Evolutionary conservation across 2,329 filamentous ascomycete genomes (phyloP).

Genomic region (Fusarium transvaalense): DNA sequence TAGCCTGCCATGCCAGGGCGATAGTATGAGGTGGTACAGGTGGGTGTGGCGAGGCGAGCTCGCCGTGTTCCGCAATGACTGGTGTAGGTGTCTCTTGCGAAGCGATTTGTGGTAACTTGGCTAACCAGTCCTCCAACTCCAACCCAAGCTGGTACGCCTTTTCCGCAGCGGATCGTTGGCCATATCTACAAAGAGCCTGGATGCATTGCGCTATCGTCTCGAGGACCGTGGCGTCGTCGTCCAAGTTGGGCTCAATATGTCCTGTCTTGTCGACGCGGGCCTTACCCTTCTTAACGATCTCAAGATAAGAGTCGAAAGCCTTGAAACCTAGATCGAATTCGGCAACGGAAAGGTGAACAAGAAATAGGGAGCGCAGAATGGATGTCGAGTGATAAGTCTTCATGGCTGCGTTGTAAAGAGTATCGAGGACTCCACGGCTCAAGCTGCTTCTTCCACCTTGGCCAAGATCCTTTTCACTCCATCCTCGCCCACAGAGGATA

Average conservation of each 20-base stretch:
- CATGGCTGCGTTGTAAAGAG: slow-evolving; percentile 88
- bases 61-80: slow-evolving; percentile 49
- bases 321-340: slow-evolving; percentile 94
- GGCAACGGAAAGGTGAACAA: slow-evolving; percentile 85
- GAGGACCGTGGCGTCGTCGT: slow-evolving; percentile 81
- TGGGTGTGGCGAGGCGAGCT: slow-evolving; percentile 54
- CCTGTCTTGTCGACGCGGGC: slow-evolving; percentile 84
- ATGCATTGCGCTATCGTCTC: slow-evolving; percentile 85
- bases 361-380: slow-evolving; percentile 87
- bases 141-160: slow-evolving; percentile 79
- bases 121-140: slow-evolving; percentile 81
- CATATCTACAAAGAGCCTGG: slow-evolving; percentile 84
- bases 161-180: slow-evolving; percentile 78
- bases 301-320: slow-evolving; percentile 91
- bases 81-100: slow-evolving; percentile 47
- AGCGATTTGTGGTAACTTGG: slow-evolving; percentile 63
- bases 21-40: slow-evolving; percentile 70
- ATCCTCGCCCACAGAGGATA: slow-evolving; percentile 81
- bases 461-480: slow-evolving; percentile 84
- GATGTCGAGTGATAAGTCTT: slow-evolving; percentile 96
- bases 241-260: slow-evolving; percentile 76
- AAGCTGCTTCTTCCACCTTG: slow-evolving; percentile 82
- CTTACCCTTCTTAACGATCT: slow-evolving; percentile 87
- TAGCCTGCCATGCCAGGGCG: slow-evolving; percentile 81
- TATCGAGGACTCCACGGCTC: slow-evolving; percentile 83